Conservation (phyloP, 306 rosid genomes). For the Cucumis sativus region Cucumber_9930_V3 NC_026659.2:1107001-1107500, state of each 20-base stretch:
- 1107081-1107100: background rate
- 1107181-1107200: background rate
- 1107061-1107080: background rate
- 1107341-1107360: background rate
- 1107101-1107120: too few species aligned
- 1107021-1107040: background rate
- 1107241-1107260: background rate
- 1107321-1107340: background rate
- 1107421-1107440: slow-evolving; percentile 1
- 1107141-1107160: background rate
- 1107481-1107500: background rate
- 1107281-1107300: background rate
- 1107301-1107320: background rate
- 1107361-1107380: background rate
- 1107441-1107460: background rate
- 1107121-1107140: too few species aligned
- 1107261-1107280: background rate
- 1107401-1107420: background rate
- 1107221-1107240: background rate
- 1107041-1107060: background rate
- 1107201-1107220: background rate
- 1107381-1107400: background rate
- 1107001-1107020: background rate
- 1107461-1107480: background rate
- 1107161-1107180: background rate